Conservation (phyloP, 176 grass and related monocot species). For the Elaeis guineensis region DNA sequence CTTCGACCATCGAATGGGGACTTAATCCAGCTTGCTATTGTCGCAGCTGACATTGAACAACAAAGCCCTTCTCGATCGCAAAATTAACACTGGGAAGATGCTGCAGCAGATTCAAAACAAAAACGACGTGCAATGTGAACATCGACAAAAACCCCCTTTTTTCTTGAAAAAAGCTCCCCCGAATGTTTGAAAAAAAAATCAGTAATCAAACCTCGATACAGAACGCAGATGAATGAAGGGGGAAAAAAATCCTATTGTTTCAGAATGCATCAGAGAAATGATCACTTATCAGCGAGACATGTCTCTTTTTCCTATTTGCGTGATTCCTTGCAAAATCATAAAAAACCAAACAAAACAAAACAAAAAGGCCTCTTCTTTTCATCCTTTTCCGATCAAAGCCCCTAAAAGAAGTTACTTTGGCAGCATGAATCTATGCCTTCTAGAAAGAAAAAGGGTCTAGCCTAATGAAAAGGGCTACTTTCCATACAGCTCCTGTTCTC, state of each 20-base stretch:
- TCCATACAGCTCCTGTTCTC: conserved; percentile 2
- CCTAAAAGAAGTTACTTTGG: not conserved
- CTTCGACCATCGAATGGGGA: conserved; percentile 40
- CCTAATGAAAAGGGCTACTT: not conserved
- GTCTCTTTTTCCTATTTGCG: too few species aligned
- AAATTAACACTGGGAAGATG: conserved; percentile 12
- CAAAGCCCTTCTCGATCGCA: conserved; percentile 17
- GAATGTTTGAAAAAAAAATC: not conserved
- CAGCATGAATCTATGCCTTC: not conserved
- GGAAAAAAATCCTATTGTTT: too few species aligned
- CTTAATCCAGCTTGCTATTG: conserved; percentile 55
- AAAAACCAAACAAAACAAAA: too few species aligned
- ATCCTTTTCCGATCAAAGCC: not conserved
- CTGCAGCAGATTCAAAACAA: conserved; percentile 5
- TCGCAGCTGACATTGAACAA: conserved; percentile 40
- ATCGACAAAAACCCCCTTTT: not conserved
- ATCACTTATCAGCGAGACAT: too few species aligned
- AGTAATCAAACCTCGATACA: too few species aligned
- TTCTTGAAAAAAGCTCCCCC: too few species aligned
- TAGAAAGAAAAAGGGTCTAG: not conserved
- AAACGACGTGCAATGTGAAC: not conserved
- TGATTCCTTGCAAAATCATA: too few species aligned
- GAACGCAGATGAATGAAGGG: too few species aligned
- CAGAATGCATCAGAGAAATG: too few species aligned
- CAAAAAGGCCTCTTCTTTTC: too few species aligned